phyloP scores from a whole-genome alignment of 805 yeast species.

The Cyberlindnera misumaiensis region DNA sequence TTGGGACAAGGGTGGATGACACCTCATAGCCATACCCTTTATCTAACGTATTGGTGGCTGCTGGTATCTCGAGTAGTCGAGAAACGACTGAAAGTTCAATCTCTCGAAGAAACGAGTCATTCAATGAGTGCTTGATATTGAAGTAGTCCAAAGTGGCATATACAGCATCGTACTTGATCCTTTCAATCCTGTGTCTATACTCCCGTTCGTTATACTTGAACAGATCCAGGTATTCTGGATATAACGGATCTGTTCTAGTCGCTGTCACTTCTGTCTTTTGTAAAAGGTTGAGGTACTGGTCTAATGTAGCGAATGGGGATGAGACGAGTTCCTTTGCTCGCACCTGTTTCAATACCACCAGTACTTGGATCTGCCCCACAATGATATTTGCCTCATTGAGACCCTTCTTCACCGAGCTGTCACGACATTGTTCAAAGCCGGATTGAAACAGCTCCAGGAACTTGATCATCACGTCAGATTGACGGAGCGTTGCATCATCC shows the following conservation, averaged over 20 bases:
- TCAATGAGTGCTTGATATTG: slow-evolving; percentile 4
- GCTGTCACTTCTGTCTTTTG: slow-evolving; percentile 25
- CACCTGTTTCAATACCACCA: slow-evolving; percentile 13
- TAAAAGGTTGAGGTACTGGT: slow-evolving; percentile 29
- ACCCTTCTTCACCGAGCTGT: slow-evolving; percentile 20
- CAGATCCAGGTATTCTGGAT: slow-evolving; percentile 21
- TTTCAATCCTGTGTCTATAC: slow-evolving; percentile 15
- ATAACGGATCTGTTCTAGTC: slow-evolving; percentile 21
- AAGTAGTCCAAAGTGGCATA: slow-evolving; percentile 18
- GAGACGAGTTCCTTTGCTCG: slow-evolving; percentile 6
- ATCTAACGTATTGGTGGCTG: slow-evolving; percentile 5
- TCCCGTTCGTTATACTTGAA: slow-evolving; percentile 17
- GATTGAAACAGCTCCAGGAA: slow-evolving; percentile 17
- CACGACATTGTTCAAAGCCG: slow-evolving; percentile 13
- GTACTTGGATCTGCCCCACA: slow-evolving; percentile 21
- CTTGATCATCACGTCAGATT: slow-evolving; percentile 11
- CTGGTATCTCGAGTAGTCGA: slow-evolving; percentile 60
- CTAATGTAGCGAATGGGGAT: slow-evolving; percentile 22
- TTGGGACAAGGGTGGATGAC: slow-evolving; percentile 55
- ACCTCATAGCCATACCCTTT: slow-evolving; percentile 31
- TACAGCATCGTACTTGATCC: slow-evolving; percentile 14
- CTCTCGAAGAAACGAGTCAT: slow-evolving; percentile 14
- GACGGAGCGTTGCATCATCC: slow-evolving; percentile 9
- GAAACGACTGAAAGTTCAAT: slow-evolving; percentile 46
- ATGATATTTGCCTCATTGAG: slow-evolving; percentile 22